Evolutionary conservation across 2,329 filamentous ascomycete species (phyloP).

Genomic region (Fusarium protoensiforme): DNA sequence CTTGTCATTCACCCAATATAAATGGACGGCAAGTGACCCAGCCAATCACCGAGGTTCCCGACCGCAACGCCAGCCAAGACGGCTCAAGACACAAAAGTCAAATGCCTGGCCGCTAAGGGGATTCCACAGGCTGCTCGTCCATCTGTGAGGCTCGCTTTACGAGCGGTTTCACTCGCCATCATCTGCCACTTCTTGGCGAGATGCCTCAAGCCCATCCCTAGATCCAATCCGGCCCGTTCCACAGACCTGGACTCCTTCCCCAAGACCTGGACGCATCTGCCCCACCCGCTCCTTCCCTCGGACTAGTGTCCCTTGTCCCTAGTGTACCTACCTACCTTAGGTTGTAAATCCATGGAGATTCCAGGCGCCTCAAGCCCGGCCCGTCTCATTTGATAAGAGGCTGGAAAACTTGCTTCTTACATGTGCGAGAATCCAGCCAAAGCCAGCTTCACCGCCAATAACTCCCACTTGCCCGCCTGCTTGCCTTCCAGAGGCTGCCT

Average conservation of each 20-base stretch:
- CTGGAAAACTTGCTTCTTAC: slow-evolving; percentile 24
- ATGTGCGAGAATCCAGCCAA: slow-evolving; percentile 8
- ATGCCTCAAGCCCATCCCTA: slow-evolving; percentile 4
- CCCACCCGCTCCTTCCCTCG: slow-evolving; percentile 13
- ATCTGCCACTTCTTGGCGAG: slow-evolving; percentile 32
- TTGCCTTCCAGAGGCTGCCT: not conserved
- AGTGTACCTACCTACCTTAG: not conserved
- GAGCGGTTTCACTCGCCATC: not conserved
- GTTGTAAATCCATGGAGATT: not conserved
- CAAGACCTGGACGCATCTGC: slow-evolving; percentile 3
- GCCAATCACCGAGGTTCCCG: not conserved
- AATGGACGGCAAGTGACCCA: not conserved
- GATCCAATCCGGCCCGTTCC: not conserved
- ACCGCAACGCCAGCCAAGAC: not conserved
- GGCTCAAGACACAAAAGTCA: not conserved
- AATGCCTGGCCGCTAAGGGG: not conserved
- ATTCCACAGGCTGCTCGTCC: not conserved
- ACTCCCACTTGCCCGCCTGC: not conserved
- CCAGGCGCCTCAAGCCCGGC: slow-evolving; percentile 7
- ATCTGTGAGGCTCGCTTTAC: not conserved
- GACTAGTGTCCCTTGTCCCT: not conserved
- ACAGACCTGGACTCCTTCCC: not conserved
- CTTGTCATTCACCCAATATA: not conserved
- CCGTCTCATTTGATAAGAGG: not conserved
- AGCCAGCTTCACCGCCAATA: not conserved